Evolutionary conservation across 148 eudicot genomes (phyloP), one percentile per base, ranked within the genome.

Genomic region (Vaccinium darrowii): DNA sequence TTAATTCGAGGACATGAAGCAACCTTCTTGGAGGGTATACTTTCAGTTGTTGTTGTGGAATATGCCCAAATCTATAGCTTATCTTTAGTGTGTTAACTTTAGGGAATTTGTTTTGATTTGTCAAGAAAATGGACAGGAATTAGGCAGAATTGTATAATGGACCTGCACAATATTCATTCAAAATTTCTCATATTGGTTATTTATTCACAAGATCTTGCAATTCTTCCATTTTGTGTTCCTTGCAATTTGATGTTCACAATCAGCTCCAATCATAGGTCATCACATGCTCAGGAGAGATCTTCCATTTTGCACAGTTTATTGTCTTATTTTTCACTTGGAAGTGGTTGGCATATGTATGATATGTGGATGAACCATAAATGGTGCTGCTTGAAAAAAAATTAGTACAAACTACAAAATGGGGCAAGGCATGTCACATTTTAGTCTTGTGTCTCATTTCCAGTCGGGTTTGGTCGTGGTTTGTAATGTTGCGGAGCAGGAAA

Each of bases 81-180:
- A 30, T 30, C 33, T 30, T 30, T 30, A 30, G 33, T 30, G 33
- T 30, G 33, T 1, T 30, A 0, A 30, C 33, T 30, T 78, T 86
- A 76, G 30, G 81, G 60, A 50, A 78, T 30, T 30, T 30, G 33
- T 30, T 30, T 30, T 30, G 33, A 30, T 30, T 1, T 30, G 1
- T 30, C 33, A 30, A 30, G 33, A 30, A 30, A 30, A 30, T 30
- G 1, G 33, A 30, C 33, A 30, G 1, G 33, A 30, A 30, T 30
- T 30, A n/a, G n/a, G n/a, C n/a, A 86, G 65, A 58, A 82, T 85
- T 89, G 91, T 87, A 87, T 86, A 86, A 86, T 86, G 85, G 73
- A 53, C 83, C 77, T 49, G 76, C 69, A 84, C 78, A 89, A 82
- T 73, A 72, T 86, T 85, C 79, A 71, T 81, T 81, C 53, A 58